These are phyloP conservation scores for Citrus mangshanensis DNA, from an alignment of 345 rosid species.

Conservation along the genomic window DNA sequence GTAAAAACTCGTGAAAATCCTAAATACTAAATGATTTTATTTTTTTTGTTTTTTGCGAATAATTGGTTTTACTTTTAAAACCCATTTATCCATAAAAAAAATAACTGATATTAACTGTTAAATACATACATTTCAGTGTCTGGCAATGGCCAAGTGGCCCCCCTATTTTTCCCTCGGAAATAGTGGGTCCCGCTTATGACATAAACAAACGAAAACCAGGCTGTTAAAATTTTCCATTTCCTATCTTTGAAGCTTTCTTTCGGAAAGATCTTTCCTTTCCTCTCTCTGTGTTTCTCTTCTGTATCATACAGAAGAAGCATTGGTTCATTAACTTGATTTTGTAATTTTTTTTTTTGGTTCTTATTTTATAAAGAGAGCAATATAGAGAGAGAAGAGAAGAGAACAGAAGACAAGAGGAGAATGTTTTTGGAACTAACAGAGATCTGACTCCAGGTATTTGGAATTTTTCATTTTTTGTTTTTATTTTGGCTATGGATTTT, in stretches of 20 bases:
- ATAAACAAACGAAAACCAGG: not conserved
- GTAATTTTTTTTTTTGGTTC: not conserved
- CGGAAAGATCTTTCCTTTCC: slow-evolving; percentile 8
- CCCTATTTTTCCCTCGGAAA: not conserved
- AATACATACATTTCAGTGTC: not conserved
- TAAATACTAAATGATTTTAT: not conserved
- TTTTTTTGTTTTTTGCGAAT: too few relatives aligned
- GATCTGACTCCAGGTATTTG: slow-evolving; percentile 17
- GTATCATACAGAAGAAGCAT: not conserved
- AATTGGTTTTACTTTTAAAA: not conserved
- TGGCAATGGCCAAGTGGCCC: not conserved
- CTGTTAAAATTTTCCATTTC: slow-evolving; percentile 2
- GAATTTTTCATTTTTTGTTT: not conserved
- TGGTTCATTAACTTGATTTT: not conserved
- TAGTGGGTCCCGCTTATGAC: not conserved
- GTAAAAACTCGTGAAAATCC: too few relatives aligned
- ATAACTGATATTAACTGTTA: not conserved
- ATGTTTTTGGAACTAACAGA: not conserved
- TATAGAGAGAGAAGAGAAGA: not conserved
- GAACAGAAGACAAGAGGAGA: not conserved
- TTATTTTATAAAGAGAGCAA: not conserved
- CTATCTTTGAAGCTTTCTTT: slow-evolving; percentile 8
- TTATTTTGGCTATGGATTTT: not conserved
- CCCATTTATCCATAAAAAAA: not conserved
- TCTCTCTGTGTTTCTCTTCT: not conserved